A percentile compares a stretch with the other conserved stretches of the same genome.
These are phyloP conservation scores for Mortierella sp. DNA, from an alignment of 371 early-diverging fungal genomes.

Conservation along the genomic window DNA sequence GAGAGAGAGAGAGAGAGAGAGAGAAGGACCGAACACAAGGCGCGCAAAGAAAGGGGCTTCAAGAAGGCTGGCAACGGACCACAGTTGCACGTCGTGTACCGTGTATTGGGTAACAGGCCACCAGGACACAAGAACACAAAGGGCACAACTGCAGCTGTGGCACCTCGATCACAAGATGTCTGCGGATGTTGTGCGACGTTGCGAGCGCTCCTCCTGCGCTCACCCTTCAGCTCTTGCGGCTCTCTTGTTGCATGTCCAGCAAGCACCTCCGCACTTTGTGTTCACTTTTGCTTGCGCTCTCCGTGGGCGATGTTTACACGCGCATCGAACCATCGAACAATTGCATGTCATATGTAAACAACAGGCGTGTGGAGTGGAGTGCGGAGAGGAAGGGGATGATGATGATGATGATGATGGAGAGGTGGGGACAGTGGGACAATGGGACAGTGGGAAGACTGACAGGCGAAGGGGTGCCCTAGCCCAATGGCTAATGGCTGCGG, in stretches of 20 bases:
- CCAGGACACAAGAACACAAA: neutral
- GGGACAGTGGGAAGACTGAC: too few relatives aligned
- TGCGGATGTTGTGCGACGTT: conserved; percentile 24
- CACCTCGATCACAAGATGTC: conserved; percentile 21
- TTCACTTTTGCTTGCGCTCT: neutral
- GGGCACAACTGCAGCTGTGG: neutral
- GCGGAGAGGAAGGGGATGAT: too few relatives aligned
- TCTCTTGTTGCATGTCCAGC: neutral
- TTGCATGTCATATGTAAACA: neutral
- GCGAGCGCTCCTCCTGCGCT: too few relatives aligned
- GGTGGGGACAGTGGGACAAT: too few relatives aligned
- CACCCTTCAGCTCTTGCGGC: neutral
- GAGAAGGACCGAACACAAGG: neutral
- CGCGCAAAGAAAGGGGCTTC: neutral
- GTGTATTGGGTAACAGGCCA: too few relatives aligned
- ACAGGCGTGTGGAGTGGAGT: neutral
- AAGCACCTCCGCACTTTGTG: neutral
- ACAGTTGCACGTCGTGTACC: too few relatives aligned
- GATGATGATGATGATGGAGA: too few relatives aligned
- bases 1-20: neutral
- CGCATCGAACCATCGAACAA: conserved; percentile 8
- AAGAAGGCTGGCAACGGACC: too few relatives aligned
- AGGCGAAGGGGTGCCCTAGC: too few relatives aligned
- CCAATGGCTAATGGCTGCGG: conserved; percentile 2
- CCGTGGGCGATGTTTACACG: conserved; percentile 4